A percentile compares a stretch with the other conserved stretches of the same genome.
phyloP scores from a whole-genome alignment of 148 eudicot genomes.

The Chenopodium album region DNA sequence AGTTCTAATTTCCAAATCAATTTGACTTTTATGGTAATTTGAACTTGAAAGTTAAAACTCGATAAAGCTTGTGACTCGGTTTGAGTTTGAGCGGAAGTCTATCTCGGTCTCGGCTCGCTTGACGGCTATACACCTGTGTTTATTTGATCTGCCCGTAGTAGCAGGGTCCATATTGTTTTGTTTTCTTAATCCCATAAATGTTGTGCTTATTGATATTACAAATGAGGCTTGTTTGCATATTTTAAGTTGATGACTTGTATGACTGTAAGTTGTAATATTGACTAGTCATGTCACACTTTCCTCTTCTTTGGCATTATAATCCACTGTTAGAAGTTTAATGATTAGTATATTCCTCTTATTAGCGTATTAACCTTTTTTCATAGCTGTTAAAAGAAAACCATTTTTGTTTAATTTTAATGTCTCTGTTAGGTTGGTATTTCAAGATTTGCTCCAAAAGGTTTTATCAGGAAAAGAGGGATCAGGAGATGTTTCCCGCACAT shows the following conservation, averaged over 20 bases:
- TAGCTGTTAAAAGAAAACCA: conserved; percentile 25
- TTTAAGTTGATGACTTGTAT: neutral
- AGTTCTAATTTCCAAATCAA: too few species aligned
- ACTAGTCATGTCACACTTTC: neutral
- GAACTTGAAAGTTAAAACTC: too few species aligned
- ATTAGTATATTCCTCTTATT: conserved; percentile 5
- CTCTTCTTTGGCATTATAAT: conserved; percentile 1
- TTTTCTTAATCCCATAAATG: neutral
- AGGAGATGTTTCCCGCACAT: conserved; percentile 55
- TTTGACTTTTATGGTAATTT: too few species aligned
- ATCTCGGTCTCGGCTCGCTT: too few species aligned
- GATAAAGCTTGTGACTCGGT: too few species aligned
- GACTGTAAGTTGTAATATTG: neutral
- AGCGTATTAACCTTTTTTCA: conserved; percentile 2
- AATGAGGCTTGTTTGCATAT: neutral
- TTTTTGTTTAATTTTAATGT: conserved; percentile 33
- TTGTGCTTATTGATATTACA: neutral
- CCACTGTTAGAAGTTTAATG: neutral
- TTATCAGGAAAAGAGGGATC: conserved; percentile 48
- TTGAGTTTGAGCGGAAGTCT: too few species aligned
- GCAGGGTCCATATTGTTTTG: neutral
- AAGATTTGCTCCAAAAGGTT: conserved; percentile 75
- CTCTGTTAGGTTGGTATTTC: conserved; percentile 65
- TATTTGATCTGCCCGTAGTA: neutral
- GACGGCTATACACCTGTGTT: neutral